Evolutionary conservation across 177 flowering plant species (phyloP).

Genomic region (Tripterygium wilfordii): DNA sequence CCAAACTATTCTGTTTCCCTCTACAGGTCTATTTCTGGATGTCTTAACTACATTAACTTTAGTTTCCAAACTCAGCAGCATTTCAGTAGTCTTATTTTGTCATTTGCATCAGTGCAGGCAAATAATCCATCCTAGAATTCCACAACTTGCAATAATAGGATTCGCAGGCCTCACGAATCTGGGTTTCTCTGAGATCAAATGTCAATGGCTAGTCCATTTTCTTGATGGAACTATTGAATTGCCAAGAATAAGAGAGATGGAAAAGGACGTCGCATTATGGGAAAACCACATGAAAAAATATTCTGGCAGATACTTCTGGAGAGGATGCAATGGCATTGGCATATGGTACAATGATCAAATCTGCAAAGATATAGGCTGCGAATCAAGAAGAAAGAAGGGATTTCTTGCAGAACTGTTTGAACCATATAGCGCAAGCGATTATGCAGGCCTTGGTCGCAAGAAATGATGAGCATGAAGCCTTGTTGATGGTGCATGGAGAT

Average conservation of each 20-base stretch:
- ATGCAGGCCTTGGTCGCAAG: constrained; percentile 16
- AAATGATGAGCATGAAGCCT: too few species aligned
- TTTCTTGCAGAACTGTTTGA: constrained; percentile 36
- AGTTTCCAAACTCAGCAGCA: too few species aligned
- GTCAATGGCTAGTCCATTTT: constrained; percentile 50
- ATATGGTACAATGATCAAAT: constrained; percentile 60
- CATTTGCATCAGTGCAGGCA: too few species aligned
- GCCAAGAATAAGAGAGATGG: constrained; percentile 48
- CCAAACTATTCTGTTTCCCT: constrained; percentile 7
- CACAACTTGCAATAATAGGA: constrained; percentile 51
- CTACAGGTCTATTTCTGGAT: too few species aligned
- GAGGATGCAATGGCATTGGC: constrained; percentile 32
- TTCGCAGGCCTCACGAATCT: constrained; percentile 46
- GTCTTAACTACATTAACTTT: too few species aligned
- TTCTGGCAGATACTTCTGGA: constrained; percentile 23
- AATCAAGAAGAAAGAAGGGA: constrained; percentile 41
- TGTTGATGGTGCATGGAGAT: too few species aligned
- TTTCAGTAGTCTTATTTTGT: too few species aligned
- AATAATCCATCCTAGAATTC: constrained; percentile 55
- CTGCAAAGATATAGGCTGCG: constrained; percentile 63
- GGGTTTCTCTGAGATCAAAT: constrained; percentile 45
- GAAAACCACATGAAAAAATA: constrained; percentile 30
- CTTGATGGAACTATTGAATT: constrained; percentile 41
- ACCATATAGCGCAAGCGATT: constrained; percentile 50
- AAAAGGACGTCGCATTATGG: constrained; percentile 37